These are phyloP conservation scores for Handroanthus guayacan DNA, from an alignment of 257 asterid species.

Conservation along the genomic window DNA sequence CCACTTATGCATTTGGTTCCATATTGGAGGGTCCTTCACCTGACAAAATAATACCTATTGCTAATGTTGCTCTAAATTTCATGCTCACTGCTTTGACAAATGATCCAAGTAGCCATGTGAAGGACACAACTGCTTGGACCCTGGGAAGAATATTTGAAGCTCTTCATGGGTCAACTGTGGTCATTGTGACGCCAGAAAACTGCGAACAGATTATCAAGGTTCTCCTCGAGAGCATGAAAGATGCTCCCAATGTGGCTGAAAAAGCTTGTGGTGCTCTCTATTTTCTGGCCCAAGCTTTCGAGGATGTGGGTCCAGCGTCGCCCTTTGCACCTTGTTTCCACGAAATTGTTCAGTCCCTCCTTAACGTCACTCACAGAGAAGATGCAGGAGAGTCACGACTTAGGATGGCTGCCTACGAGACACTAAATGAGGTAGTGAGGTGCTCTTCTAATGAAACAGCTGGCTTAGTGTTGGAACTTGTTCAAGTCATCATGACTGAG, in stretches of 20 bases:
- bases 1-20: conserved; percentile 71
- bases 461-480: conserved; percentile 71
- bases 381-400: conserved; percentile 88
- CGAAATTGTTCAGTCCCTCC: conserved; percentile 78
- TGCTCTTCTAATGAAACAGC: conserved; percentile 78
- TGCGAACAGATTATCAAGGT: conserved; percentile 75
- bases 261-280: conserved; percentile 90
- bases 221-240: conserved; percentile 87
- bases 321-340: conserved; percentile 81
- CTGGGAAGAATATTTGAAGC: conserved; percentile 66
- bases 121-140: conserved; percentile 72
- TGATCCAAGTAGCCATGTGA: conserved; percentile 66
- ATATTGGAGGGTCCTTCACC: conserved; percentile 73
- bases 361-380: conserved; percentile 72
- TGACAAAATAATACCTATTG: conserved; percentile 55
- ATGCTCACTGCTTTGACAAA: conserved; percentile 64
- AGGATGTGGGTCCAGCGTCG: conserved; percentile 72
- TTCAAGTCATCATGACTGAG: conserved; percentile 81
- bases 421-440: conserved; percentile 88
- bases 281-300: conserved; percentile 78
- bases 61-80: conserved; percentile 63
- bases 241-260: conserved; percentile 86
- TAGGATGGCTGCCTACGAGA: conserved; percentile 82
- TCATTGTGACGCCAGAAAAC: conserved; percentile 68
- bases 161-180: conserved; percentile 71